Evolutionary conservation across 176 grass and related monocot species (phyloP).

Genomic region (Zizania latifolia): DNA sequence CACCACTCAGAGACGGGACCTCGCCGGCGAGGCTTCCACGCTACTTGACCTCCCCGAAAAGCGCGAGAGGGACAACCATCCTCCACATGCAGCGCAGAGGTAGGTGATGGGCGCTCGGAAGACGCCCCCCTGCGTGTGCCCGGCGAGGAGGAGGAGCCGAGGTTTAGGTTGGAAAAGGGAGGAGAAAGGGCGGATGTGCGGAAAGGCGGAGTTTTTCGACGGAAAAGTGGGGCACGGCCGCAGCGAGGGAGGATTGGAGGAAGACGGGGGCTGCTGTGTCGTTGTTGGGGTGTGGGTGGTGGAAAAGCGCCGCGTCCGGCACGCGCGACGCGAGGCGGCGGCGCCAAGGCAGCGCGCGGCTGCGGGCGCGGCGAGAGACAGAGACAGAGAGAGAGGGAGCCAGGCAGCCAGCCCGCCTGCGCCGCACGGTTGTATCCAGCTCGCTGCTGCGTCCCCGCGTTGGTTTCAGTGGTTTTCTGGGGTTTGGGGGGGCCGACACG

Average conservation of each 20-base stretch:
- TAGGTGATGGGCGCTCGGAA: slow-evolving; percentile 28
- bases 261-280: not conserved
- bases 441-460: too few relatives aligned
- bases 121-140: not conserved
- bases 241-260: not conserved
- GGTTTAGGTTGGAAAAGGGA: slow-evolving; percentile 52
- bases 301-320: not conserved
- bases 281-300: not conserved
- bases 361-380: too few relatives aligned
- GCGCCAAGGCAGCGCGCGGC: not conserved
- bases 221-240: not conserved
- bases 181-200: not conserved
- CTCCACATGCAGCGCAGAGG: too few relatives aligned
- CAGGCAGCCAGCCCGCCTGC: too few relatives aligned
- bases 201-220: not conserved
- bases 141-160: not conserved
- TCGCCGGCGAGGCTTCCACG: not conserved
- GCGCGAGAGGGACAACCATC: not conserved
- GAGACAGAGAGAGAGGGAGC: too few relatives aligned
- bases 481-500: too few relatives aligned
- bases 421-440: too few relatives aligned
- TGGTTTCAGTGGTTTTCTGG: too few relatives aligned
- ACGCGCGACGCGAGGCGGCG: not conserved
- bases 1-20: not conserved
- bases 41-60: not conserved